Evolutionary conservation across 352 stramenopile species (phyloP), one percentile per base, ranked within the genome.

Genomic region (Aphanomyces invadans): DNA sequence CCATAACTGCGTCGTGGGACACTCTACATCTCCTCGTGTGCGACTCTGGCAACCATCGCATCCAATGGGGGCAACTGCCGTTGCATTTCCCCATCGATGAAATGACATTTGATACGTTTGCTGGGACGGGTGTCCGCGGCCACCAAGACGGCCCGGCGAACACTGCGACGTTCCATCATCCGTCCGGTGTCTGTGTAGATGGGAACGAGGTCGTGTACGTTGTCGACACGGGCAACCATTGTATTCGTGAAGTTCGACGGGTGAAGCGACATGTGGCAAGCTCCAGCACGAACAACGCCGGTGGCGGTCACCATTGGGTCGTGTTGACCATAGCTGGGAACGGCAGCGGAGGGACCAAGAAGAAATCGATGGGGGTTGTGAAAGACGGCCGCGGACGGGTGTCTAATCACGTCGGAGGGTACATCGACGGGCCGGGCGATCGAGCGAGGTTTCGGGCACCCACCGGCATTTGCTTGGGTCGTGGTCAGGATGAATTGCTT

Each of bases 141-240:
- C 81, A 73, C 70, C 61, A 65, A 4, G 78, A 86, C 45, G 78
- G 78, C 19, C 61, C 68, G 46, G 76, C 79, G 39, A 39, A 69
- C 2, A 72, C 76, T 11, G 67, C 69, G 12, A 73, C 68, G 54
- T 86, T 84, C 66, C 79, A 84, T 19, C 68, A 73, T 1, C 78
- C 78, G 0, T 46, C 69, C 0, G 72, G 68, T 0, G 62, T 84
- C 5, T 83, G 76, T 23, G 75, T 83, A 62, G 65, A 70, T 32
- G 44, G 33, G 11, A 74, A 83, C 29, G 68, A 74, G 33, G 71
- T 73, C 15, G 75, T 86, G 32, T 59, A 77, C 39, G 72, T 83
- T 12, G 70, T 72, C 11, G 78, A 84, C 46, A 79, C 78, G 2
- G 78, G 76, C 23, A 84, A 86, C 52, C 76, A 81, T 70, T 86